These are phyloP conservation scores for Eucalyptus victrix DNA, from an alignment of 345 rosid genomes.

Conservation along the genomic window DNA sequence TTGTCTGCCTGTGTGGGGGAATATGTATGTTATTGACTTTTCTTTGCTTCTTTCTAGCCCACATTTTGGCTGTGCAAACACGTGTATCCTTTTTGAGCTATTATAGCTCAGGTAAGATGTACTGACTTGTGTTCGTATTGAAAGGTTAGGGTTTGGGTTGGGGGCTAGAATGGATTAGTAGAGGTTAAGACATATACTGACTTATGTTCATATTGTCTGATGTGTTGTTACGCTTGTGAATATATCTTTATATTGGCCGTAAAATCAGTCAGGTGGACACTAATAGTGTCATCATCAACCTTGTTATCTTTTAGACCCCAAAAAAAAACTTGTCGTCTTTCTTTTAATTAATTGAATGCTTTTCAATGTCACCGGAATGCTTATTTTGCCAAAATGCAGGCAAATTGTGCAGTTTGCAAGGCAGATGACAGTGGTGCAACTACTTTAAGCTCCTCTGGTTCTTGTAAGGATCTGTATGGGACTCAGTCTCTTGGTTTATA, in stretches of 20 bases:
- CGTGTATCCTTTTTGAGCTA: not conserved
- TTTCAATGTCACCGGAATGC: not conserved
- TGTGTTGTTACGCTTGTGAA: not conserved
- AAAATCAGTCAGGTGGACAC: not conserved
- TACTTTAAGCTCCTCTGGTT: constrained; percentile 64
- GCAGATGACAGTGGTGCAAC: constrained; percentile 89
- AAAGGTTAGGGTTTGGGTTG: not conserved
- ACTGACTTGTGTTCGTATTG: not conserved
- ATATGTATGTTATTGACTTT: not conserved
- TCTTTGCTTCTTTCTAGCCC: not conserved
- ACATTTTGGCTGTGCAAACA: not conserved
- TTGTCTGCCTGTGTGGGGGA: not conserved
- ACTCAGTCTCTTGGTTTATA: constrained; percentile 73
- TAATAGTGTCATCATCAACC: not conserved
- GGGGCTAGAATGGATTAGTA: not conserved
- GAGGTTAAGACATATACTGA: not conserved
- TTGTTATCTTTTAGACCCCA: not conserved
- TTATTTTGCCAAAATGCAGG: constrained; percentile 33
- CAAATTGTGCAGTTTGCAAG: constrained; percentile 88
- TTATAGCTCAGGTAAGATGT: not conserved
- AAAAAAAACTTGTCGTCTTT: not conserved
- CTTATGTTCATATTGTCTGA: not conserved
- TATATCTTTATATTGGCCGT: not conserved
- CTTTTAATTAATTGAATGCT: not conserved
- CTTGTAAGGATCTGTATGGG: constrained; percentile 86